A percentile compares a stretch with the other conserved stretches of the same genome.
Evolutionary conservation across 176 grass and related monocot species (phyloP).

Genomic region (Ananas comosus): DNA sequence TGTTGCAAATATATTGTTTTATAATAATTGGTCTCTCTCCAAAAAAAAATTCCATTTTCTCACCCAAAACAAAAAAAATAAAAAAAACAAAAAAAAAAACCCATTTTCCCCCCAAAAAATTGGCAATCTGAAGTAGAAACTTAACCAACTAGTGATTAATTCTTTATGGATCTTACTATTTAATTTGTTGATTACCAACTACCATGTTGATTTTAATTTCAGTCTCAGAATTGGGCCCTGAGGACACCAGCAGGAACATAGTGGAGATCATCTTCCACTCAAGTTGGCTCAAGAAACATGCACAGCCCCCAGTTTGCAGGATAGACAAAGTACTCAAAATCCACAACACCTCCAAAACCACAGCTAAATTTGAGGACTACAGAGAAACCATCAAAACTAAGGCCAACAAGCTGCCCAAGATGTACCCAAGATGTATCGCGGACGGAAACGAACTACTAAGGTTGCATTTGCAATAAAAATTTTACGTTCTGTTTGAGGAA

Average conservation of each 20-base stretch:
- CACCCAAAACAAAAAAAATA: too few relatives aligned
- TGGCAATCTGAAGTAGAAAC: too few relatives aligned
- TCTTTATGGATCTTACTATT: too few relatives aligned
- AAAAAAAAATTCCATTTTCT: too few relatives aligned
- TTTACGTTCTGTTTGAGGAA: too few relatives aligned
- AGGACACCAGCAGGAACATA: constrained; percentile 87
- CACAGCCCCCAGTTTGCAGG: constrained; percentile 39
- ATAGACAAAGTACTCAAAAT: constrained; percentile 83
- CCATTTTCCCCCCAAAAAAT: too few relatives aligned
- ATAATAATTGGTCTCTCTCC: too few relatives aligned
- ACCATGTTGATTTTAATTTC: neutral
- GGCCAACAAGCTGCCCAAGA: constrained; percentile 32
- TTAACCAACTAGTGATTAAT: too few relatives aligned
- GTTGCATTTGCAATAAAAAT: constrained; percentile 35
- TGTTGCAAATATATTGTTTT: too few relatives aligned
- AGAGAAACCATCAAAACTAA: constrained; percentile 65
- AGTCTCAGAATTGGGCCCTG: constrained; percentile 68
- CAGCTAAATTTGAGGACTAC: constrained; percentile 73
- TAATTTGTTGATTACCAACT: neutral
- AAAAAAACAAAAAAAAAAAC: too few relatives aligned
- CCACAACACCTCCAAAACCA: constrained; percentile 44
- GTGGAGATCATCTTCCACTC: constrained; percentile 98
- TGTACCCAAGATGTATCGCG: constrained; percentile 74
- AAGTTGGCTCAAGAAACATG: constrained; percentile 78
- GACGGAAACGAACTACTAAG: constrained; percentile 96